phyloP scores from a whole-genome alignment of 1,139 yeast genomes.

The Blastobotrys elegans region DNA sequence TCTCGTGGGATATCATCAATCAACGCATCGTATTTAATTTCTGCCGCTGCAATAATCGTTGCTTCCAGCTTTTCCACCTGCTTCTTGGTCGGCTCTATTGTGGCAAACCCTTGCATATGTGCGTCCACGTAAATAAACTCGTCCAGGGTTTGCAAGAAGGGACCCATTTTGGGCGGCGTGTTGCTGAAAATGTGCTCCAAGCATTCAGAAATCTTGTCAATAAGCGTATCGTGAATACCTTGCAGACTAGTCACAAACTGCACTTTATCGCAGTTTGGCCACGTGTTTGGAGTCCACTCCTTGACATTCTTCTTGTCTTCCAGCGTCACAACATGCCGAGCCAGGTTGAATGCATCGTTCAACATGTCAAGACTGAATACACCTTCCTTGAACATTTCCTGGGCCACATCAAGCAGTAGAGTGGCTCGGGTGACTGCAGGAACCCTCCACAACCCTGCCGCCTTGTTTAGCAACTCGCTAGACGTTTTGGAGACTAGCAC shows the following conservation, averaged over 20 bases:
- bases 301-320: slow-evolving; percentile 25
- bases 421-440: slow-evolving; percentile 50
- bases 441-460: slow-evolving; percentile 59
- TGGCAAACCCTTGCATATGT: slow-evolving; percentile 38
- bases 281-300: slow-evolving; percentile 39
- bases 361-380: slow-evolving; percentile 62
- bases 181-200: slow-evolving; percentile 46
- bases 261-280: slow-evolving; percentile 50
- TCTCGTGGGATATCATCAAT: slow-evolving; percentile 63
- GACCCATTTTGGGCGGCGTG: slow-evolving; percentile 59
- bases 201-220: slow-evolving; percentile 44
- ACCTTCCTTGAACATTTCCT: slow-evolving; percentile 49
- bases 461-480: slow-evolving; percentile 40
- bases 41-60: slow-evolving; percentile 50
- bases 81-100: slow-evolving; percentile 41
- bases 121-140: slow-evolving; percentile 49
- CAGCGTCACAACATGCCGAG: slow-evolving; percentile 41
- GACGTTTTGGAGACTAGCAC: slow-evolving; percentile 38
- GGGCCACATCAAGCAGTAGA: slow-evolving; percentile 44
- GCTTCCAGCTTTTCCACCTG: slow-evolving; percentile 52
- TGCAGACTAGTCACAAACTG: slow-evolving; percentile 49
- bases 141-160: slow-evolving; percentile 47
- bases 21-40: slow-evolving; percentile 53
- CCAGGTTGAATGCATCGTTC: slow-evolving; percentile 38
- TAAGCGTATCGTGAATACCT: slow-evolving; percentile 45